These are phyloP conservation scores for Thalassiosira mediterranea DNA, from an alignment of 352 stramenopile genomes.

Conservation along the genomic window DNA sequence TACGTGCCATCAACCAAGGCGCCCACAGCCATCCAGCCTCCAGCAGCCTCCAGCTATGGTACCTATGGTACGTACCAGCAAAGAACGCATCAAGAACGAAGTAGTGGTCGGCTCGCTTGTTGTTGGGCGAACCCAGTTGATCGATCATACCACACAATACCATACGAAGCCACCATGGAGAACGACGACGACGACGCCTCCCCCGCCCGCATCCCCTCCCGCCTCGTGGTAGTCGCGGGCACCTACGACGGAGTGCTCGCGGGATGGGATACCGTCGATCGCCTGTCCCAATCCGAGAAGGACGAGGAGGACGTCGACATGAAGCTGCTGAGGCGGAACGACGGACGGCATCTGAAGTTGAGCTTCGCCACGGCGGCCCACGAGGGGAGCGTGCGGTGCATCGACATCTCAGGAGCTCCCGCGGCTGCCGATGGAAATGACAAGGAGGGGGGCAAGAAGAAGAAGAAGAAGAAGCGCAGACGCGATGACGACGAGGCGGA, in stretches of 20 bases:
- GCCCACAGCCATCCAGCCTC: too few species aligned
- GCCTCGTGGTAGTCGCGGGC: slow-evolving; percentile 64
- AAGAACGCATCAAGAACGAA: too few species aligned
- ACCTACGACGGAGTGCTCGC: slow-evolving; percentile 82
- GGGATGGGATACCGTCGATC: slow-evolving; percentile 65
- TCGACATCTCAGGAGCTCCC: slow-evolving; percentile 51
- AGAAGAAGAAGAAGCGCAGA: slow-evolving; percentile 21
- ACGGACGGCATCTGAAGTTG: slow-evolving; percentile 57
- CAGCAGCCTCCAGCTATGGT: too few species aligned
- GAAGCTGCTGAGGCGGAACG: slow-evolving; percentile 29
- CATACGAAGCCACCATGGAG: too few species aligned
- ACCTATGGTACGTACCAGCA: too few species aligned
- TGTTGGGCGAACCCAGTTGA: too few species aligned
- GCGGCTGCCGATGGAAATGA: neutral
- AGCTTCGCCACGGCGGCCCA: slow-evolving; percentile 75
- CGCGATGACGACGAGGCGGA: slow-evolving; percentile 8
- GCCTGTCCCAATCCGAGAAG: slow-evolving; percentile 4
- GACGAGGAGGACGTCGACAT: slow-evolving; percentile 31
- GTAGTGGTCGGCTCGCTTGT: too few species aligned
- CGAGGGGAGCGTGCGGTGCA: slow-evolving; percentile 65
- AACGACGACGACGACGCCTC: neutral
- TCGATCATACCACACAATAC: too few species aligned
- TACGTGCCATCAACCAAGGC: too few species aligned
- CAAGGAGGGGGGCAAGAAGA: slow-evolving; percentile 8
- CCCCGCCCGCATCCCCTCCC: slow-evolving; percentile 18